Evolutionary conservation across 495 filamentous ascomycete genomes (phyloP), one percentile per base, ranked within the genome.

Genomic region (Penicillium macrosclerotiorum): DNA sequence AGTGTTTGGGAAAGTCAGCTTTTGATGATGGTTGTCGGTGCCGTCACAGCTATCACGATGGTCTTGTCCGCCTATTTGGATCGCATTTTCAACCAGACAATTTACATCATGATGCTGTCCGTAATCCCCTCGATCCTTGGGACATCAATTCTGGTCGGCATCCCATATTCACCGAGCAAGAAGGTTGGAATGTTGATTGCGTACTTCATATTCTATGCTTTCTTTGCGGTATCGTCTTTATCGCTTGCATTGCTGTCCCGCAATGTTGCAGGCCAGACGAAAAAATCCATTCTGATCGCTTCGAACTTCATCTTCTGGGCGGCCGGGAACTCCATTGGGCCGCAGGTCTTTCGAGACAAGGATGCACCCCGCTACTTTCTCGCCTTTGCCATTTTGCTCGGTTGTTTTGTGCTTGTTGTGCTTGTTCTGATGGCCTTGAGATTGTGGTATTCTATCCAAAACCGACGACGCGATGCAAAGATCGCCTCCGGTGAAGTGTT

Each of bases 181-280:
- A 73, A 69, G 51, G 68, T 64, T 25, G 81, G 81, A 11, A 67
- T 80, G 13, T 70, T 83, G 5, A 74, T 71, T 11, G 75, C 75
- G 11, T 83, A 81, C 65, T 84, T 82, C 49, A 57, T 82, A 5
- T 78, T 75, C 1, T 69, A 79, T 43, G 72, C 75, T 0, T 67
- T 65, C 47, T 72, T 80, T 32, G 78, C 76, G 8, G 76, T 76
- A 2, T 79, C 37, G 47, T 79, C 78, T 1, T 72, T 77, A 3
- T 55, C 80, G 0, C 62, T 84, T 5, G 72, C 72, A 8, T 65
- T 83, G 35, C 75, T 84, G 31, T 71, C 69, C 0, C 75, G 73
- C 13, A 85, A 86, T 46, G 74, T 85, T 8, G 79, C 79, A 6
- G 82, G 82, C 8, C 83, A 82, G 50, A 84, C 82, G 8, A 86